phyloP scores from a whole-genome alignment of 306 rosid species.

The Myrica gale region DNA sequence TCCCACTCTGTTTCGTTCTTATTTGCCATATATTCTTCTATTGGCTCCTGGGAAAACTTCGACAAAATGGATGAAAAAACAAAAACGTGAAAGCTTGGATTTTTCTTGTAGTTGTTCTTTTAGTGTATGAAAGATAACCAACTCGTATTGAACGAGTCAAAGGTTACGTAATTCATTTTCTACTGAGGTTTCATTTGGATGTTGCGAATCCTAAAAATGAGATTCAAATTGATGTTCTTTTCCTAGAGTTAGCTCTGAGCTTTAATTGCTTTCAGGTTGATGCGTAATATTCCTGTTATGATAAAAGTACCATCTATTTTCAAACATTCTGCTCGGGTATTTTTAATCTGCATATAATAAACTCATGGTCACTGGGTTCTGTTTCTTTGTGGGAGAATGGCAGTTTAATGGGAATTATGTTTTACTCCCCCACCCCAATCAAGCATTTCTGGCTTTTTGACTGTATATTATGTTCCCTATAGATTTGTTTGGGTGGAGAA shows the following conservation, averaged over 20 bases:
- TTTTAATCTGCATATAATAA: not conserved
- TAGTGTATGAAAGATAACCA: not conserved
- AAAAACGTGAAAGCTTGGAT: not conserved
- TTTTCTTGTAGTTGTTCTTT: not conserved
- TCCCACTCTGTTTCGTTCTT: not conserved
- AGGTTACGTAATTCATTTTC: not conserved
- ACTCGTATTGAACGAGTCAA: not conserved
- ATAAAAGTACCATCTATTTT: not conserved
- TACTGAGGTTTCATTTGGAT: not conserved
- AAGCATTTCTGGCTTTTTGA: not conserved
- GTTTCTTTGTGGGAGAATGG: not conserved
- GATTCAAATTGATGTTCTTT: not conserved
- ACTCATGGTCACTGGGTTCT: not conserved
- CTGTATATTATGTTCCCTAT: not conserved
- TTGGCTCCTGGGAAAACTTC: not conserved
- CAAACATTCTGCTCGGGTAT: too few species aligned
- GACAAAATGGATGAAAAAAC: not conserved
- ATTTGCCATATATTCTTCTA: not conserved
- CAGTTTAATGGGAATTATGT: not conserved
- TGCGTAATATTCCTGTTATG: not conserved
- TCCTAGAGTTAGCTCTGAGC: not conserved
- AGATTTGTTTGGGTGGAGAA: not conserved
- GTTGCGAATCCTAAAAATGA: not conserved
- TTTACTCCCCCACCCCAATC: not conserved
- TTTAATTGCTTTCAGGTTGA: not conserved